Percentiles rank a stretch among this genome's conserved stretches.
Evolutionary conservation across 1,284 basidiomycete species (phyloP).

Genomic region (Austroboletus novae-zelandiae): DNA sequence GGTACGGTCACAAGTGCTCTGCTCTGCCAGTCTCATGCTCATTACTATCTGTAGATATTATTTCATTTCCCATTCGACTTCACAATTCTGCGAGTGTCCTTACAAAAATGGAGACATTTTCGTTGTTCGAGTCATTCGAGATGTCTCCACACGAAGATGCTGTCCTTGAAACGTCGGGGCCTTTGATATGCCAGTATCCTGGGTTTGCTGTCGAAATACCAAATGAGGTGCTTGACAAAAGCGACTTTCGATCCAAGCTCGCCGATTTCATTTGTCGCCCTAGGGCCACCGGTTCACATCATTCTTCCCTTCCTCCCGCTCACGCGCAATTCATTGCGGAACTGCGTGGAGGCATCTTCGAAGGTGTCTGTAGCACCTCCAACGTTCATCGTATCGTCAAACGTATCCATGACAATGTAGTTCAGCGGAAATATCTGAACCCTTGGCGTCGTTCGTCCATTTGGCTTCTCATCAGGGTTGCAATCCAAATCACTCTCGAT

Average conservation of each 20-base stretch:
- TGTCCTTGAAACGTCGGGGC: not conserved
- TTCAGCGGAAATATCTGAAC: not conserved
- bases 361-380: not conserved
- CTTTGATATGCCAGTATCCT: not conserved
- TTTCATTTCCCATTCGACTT: not conserved
- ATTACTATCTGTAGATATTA: not conserved
- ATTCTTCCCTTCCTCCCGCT: not conserved
- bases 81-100: not conserved
- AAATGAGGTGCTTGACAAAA: not conserved
- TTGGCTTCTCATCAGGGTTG: no score
- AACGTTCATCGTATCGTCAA: not conserved
- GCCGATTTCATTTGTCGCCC: not conserved
- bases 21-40: not conserved
- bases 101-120: not conserved
- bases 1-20: no score
- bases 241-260: not conserved
- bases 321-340: not conserved
- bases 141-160: not conserved
- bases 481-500: no score
- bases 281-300: not conserved
- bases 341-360: not conserved
- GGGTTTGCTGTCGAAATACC: not conserved
- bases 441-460: not conserved
- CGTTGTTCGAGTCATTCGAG: not conserved
- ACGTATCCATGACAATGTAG: not conserved